Evolutionary conservation across 179 eudicot genomes (phyloP).

Genomic region (Silene coronaria): DNA sequence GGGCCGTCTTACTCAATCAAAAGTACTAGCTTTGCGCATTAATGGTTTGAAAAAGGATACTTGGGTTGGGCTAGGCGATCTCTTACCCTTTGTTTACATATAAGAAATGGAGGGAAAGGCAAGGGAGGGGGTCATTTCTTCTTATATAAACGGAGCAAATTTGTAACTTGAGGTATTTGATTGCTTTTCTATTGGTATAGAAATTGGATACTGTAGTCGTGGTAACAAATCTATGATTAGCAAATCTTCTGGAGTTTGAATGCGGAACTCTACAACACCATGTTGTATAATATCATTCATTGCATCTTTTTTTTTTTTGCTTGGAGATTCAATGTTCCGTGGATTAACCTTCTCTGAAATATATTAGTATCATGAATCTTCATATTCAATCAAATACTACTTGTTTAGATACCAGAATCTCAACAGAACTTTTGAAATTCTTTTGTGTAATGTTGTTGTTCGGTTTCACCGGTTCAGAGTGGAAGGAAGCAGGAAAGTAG

Average conservation of each 20-base stretch:
- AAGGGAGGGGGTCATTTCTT: too few species aligned
- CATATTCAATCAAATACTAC: background rate
- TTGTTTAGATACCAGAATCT: background rate
- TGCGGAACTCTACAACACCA: background rate
- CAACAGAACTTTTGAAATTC: too few species aligned
- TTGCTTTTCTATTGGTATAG: background rate
- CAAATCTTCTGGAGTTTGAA: background rate
- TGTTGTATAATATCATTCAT: background rate
- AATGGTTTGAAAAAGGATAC: background rate
- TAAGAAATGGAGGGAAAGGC: too few species aligned
- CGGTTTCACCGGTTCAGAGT: conserved; percentile 22
- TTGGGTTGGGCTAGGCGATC: too few species aligned
- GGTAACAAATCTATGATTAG: background rate
- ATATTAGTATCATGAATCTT: background rate
- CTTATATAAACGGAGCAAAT: background rate
- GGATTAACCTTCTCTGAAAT: background rate
- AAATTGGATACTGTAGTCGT: background rate
- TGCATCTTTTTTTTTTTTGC: background rate
- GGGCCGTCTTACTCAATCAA: background rate
- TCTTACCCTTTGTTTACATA: too few species aligned
- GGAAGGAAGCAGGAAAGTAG: conserved; percentile 35
- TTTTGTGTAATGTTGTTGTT: background rate
- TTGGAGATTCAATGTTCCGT: background rate
- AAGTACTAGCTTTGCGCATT: background rate
- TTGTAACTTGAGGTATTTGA: background rate